Evolutionary conservation across 495 filamentous ascomycete species (phyloP), one percentile per base, ranked within the genome.

Genomic region (Talaromyces proteolyticus): DNA sequence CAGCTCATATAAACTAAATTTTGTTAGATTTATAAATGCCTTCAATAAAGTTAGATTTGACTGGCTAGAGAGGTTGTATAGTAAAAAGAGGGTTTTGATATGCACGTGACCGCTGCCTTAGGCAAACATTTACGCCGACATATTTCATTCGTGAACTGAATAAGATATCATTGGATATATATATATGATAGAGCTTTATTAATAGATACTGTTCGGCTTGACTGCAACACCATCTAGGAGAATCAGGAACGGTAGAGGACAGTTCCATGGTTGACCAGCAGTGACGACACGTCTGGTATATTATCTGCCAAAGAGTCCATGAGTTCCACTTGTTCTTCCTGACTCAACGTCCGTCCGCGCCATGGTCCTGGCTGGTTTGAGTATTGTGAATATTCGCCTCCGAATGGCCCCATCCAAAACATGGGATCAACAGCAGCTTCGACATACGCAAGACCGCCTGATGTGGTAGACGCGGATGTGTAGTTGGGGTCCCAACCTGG

Each of bases 261-360:
- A 52, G 81, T 74, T 49, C 84, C 82, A 50, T 84, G 80, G 21
- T 65, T 75, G 60, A 83, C 72, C 44, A 72, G 55, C 39, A 72
- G 65, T 1, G 64, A 59, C 17, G 71, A 73, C 3, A 75, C 71
- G 52, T 75, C 71, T 2, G 71, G 71, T 20, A 85, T 84, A 54
- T 86, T 72, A 24, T 78, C 74, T 54, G 85, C 83, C 20, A 88
- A 62, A 34, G 78, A 76, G 24, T 77, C 72, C 81, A 88, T 82
- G 45, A 89, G 64, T 66, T 88, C 82, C 38, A 81, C 63, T 62
- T 88, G 86, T 61, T 88, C 82, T 57, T 86, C 75, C 47, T 86
- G 81, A 41, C 78, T 86, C 46, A 89, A 66, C 37, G 83, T 86
- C 39, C 81, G 78, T 38, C 79, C 74, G 8, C 84, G 70, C 60